Evolutionary conservation across 1,139 yeast species (phyloP).

Genomic region (Pichia sp.): DNA sequence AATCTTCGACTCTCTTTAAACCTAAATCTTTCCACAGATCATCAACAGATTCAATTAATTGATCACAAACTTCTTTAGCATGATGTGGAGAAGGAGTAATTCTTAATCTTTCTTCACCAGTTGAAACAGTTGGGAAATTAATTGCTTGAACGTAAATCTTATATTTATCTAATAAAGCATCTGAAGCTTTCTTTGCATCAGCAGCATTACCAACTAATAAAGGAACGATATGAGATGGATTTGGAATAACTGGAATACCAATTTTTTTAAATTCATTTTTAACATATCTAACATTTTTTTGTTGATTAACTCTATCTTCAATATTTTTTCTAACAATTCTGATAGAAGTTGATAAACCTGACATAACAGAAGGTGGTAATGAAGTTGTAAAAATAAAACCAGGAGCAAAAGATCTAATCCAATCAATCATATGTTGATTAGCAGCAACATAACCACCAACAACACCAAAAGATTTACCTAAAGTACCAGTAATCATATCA

Average conservation of each 20-base stretch:
- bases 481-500: constrained; percentile 94
- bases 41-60: constrained; percentile 72
- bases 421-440: constrained; percentile 74
- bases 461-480: constrained; percentile 94
- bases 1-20: constrained; percentile 69
- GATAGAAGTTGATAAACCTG: constrained; percentile 86
- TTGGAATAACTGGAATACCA: constrained; percentile 94
- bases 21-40: constrained; percentile 70
- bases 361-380: constrained; percentile 96
- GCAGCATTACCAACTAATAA: constrained; percentile 91
- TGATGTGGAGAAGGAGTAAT: constrained; percentile 99
- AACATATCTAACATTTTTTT: constrained; percentile 77
- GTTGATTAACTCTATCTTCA: constrained; percentile 77
- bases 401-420: constrained; percentile 95
- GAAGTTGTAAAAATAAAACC: constrained; percentile 96
- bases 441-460: constrained; percentile 99
- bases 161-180: constrained; percentile 75
- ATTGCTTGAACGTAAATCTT: constrained; percentile 94
- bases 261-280: constrained; percentile 60
- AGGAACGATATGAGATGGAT: constrained; percentile 96
- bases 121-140: constrained; percentile 95
- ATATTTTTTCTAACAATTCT: constrained; percentile 77
- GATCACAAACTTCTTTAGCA: constrained; percentile 65
- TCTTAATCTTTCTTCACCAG: constrained; percentile 93
- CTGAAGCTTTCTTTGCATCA: constrained; percentile 87